Conservation (phyloP, 2,329 filamentous ascomycete species). For the Pseudogymnoascus sp. region DNA sequence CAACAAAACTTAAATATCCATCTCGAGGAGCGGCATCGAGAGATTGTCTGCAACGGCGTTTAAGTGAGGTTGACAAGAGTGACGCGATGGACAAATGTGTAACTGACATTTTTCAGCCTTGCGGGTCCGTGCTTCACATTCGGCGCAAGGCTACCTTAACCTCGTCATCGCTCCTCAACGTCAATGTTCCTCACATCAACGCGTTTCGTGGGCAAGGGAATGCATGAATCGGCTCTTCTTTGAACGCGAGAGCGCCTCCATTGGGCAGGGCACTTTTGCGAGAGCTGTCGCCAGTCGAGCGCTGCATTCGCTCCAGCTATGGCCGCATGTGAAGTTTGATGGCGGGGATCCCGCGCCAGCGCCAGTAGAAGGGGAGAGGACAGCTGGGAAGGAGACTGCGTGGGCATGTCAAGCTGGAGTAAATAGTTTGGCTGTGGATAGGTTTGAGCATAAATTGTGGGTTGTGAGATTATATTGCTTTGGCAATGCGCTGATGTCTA, state of each 20-base stretch:
- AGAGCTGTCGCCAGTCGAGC: conserved; percentile 58
- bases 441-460: conserved; percentile 70
- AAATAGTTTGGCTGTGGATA: conserved; percentile 71
- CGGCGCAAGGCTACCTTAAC: background rate
- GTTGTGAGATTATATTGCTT: conserved; percentile 22
- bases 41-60: background rate
- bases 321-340: conserved; percentile 62
- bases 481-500: background rate
- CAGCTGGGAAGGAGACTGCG: conserved; percentile 20
- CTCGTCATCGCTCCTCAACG: background rate
- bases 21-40: background rate
- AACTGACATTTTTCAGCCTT: conserved; percentile 4
- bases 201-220: conserved; percentile 27
- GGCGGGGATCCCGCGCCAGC: conserved; percentile 42
- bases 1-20: background rate
- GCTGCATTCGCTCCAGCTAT: conserved; percentile 61
- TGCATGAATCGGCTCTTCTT: conserved; percentile 74
- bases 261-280: conserved; percentile 57
- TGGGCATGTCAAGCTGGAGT: conserved; percentile 73
- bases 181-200: background rate
- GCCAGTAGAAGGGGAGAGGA: conserved; percentile 14
- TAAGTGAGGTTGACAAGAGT: background rate
- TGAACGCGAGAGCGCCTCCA: conserved; percentile 65
- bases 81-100: background rate
- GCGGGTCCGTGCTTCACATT: background rate